phyloP scores from a whole-genome alignment of 345 rosid genomes.

The Theobroma cacao region DNA sequence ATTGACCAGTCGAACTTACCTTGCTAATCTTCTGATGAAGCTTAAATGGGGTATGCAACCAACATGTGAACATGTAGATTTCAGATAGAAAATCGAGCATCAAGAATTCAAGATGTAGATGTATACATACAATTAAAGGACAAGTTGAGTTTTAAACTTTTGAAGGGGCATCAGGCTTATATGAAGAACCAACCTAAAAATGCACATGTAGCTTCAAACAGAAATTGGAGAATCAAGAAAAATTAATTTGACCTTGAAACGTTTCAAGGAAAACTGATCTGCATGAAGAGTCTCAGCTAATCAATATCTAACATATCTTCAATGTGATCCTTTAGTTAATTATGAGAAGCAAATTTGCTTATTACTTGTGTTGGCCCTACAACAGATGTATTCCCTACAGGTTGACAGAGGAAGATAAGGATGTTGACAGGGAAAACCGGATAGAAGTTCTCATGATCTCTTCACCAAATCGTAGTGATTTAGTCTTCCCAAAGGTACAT shows the following conservation, averaged over 20 bases:
- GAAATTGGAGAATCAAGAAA: too few relatives aligned
- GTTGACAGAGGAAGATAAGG: slow-evolving; percentile 34
- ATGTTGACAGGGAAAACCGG: slow-evolving; percentile 33
- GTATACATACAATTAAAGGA: not conserved
- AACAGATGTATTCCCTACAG: slow-evolving; percentile 83
- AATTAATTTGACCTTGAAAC: too few relatives aligned
- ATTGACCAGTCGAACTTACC: not conserved
- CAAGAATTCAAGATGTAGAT: not conserved
- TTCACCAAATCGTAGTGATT: slow-evolving; percentile 75
- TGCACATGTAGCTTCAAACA: not conserved
- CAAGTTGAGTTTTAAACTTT: not conserved
- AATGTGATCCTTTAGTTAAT: not conserved
- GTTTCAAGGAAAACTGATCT: too few relatives aligned
- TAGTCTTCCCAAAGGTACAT: slow-evolving; percentile 84
- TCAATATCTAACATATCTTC: not conserved
- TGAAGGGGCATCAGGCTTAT: not conserved
- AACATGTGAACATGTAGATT: not conserved
- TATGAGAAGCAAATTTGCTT: not conserved
- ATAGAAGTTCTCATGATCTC: slow-evolving; percentile 81
- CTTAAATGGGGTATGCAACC: not conserved
- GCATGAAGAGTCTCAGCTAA: not conserved
- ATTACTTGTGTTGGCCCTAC: not conserved
- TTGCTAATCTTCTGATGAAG: not conserved
- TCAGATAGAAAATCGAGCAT: not conserved
- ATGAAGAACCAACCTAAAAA: not conserved